These are phyloP conservation scores for Botrytis fabae DNA, from an alignment of 2,329 filamentous ascomycete species.

Conservation along the genomic window DNA sequence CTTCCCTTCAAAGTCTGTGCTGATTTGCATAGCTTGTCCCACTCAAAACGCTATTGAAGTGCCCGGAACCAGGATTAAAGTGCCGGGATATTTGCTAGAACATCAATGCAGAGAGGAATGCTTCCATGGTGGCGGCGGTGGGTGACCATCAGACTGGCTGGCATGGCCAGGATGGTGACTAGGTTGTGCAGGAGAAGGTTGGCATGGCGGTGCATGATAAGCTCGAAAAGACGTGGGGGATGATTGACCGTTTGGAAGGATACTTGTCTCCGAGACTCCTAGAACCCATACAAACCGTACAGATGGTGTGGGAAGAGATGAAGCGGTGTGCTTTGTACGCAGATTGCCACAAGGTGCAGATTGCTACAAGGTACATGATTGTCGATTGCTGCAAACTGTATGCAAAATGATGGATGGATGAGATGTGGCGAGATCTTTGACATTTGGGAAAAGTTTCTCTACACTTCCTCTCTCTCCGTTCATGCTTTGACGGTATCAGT, in stretches of 20 bases:
- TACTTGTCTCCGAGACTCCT: constrained; percentile 1
- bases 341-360: not conserved
- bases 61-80: constrained; percentile 33
- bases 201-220: constrained; percentile 10
- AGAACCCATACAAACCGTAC: not conserved
- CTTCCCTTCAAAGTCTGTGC: constrained; percentile 28
- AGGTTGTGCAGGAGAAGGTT: constrained; percentile 10
- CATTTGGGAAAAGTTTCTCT: not conserved
- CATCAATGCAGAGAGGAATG: constrained; percentile 9
- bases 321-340: constrained; percentile 1
- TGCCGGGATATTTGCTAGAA: constrained; percentile 20
- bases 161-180: not conserved
- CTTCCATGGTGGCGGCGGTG: not conserved
- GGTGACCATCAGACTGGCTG: constrained; percentile 1
- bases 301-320: not conserved
- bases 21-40: constrained; percentile 25
- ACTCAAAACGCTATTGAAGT: constrained; percentile 27
- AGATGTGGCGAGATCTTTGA: constrained; percentile 13
- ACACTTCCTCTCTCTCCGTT: not conserved
- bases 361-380: not conserved
- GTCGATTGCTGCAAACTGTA: constrained; percentile 11
- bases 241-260: constrained; percentile 2
- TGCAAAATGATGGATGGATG: not conserved
- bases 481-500: not conserved
- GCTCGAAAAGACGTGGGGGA: constrained; percentile 8